Evolutionary conservation across 2,329 filamentous ascomycete species (phyloP), one percentile per base, ranked within the genome.

Genomic region (Claviceps sp.): DNA sequence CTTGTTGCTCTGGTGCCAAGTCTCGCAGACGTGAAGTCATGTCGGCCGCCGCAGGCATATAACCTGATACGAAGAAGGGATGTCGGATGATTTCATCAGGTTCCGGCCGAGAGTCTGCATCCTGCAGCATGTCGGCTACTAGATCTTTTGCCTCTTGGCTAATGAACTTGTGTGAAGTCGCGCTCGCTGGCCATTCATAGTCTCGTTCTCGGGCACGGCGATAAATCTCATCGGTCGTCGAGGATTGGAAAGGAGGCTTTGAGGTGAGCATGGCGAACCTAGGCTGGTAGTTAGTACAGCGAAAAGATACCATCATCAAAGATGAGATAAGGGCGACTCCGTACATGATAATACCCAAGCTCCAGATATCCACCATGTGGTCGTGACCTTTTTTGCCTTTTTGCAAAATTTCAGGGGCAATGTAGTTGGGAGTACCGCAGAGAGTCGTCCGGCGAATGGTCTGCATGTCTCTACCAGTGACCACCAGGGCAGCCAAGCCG

Each of bases 281-380:
- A 58, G 9, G 20, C 20, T 20, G 34, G 5, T 13, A 1, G 47
- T 54, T 45, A 55, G 50, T 50, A 46, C 47, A 36, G 39, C 14
- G 22, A 40, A 4, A 34, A 11, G 9, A 34, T 34, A 34, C 9
- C 14, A 34, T 26, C 6, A 14, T 45, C 44, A 40, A 45, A 38
- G 5, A 14, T 42, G 11, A n/a, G 6, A 26, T 13, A 39, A 3
- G 5, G 23, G 34, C n/a, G 13, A 47, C 2, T 29, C 61, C 82
- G 72, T 72, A 90, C 83, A 94, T 89, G 65, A 98, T 98, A 58
- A 98, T 93, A 20, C 94, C 93, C 63, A 98, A 76, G 45, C 91
- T 95, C 94, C 94, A 98, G 52, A 98, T 87, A 65, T 98, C 93
- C 3, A 98, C 93, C 74, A 94, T 95, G 64, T 97, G 90, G 58